Evolutionary conservation across 257 asterid genomes (phyloP), one percentile per base, ranked within the genome.

Genomic region (Leptodermis oblonga): DNA sequence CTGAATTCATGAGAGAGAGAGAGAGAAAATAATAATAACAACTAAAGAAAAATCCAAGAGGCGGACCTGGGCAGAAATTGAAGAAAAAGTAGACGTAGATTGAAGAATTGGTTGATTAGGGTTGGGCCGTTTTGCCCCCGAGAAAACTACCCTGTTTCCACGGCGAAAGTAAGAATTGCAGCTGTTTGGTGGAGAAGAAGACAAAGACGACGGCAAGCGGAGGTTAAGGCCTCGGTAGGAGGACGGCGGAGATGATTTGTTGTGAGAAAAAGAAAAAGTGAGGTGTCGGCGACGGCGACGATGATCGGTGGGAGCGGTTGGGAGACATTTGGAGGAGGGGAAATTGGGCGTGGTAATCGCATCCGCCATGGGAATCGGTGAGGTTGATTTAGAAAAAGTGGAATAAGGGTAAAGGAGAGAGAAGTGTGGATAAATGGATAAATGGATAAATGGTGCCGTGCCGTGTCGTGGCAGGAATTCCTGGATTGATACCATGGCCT

Each of bases 41-140:
- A n/a, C n/a, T n/a, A 14, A 31, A 36, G 64, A 30, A 36, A 30
- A 31, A 34, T 25, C 14, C 37, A 60, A 60, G 22, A 30, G 43
- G 37, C 36, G 25, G 20, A 61, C 66, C 66, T 61, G 66, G 39
- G 66, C 66, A 20, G 66, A 18, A 33, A 61, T 34, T 4, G 41
- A 15, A 15, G 25, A 17, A 20, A 6, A 17, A 48, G 54, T 17
- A 48, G 46, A 5, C 46, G 26, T 61, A 1, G 66, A 61, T 33
- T 12, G 46, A n/a, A 31, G 8, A 15, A 30, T 30, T 1, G 64
- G 20, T 8, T 12, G 62, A 28, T 14, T 12, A 13, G 62, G 62
- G 1, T 58, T 43, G 49, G 49, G 1, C 18, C 1, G 1, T 43
- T 43, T 43, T 43, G 5, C 49, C 1, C 49, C 18, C 5, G 14